Evolutionary conservation across 768 basidiomycete species (phyloP).

Genomic region (Dioszegia crocea): DNA sequence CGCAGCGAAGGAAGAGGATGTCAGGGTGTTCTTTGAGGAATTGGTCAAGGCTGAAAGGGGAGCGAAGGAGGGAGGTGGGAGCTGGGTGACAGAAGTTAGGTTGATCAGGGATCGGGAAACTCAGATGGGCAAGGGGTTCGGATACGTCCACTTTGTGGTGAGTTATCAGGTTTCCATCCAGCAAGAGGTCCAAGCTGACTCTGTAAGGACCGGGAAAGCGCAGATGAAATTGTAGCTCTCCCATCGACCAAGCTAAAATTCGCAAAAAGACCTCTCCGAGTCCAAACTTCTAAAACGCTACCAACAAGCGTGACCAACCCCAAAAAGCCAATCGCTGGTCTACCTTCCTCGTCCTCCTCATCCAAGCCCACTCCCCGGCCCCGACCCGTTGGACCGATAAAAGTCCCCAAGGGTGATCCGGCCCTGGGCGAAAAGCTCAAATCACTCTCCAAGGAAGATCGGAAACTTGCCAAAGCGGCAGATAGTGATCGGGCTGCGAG

Average conservation of each 20-base stretch:
- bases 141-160: constrained; percentile 83
- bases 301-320: constrained; percentile 47
- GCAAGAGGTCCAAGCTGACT: constrained; percentile 1
- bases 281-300: constrained; percentile 80
- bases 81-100: constrained; percentile 75
- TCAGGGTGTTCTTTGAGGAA: constrained; percentile 80
- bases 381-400: constrained; percentile 17
- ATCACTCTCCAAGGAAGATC: constrained; percentile 73
- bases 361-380: constrained; percentile 15
- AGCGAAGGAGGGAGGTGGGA: constrained; percentile 21
- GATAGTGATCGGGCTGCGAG: constrained; percentile 78
- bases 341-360: constrained; percentile 24
- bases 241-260: constrained; percentile 76
- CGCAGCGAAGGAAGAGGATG: constrained; percentile 80
- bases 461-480: constrained; percentile 73
- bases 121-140: constrained; percentile 91
- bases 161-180: constrained; percentile 32
- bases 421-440: constrained; percentile 71
- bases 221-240: constrained; percentile 84
- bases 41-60: constrained; percentile 69
- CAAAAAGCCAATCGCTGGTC: constrained; percentile 21
- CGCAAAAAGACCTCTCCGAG: constrained; percentile 83
- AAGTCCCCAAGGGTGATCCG: constrained; percentile 74
- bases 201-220: constrained; percentile 78
- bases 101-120: constrained; percentile 85